A percentile compares a stretch with the other conserved stretches of the same genome.
These are phyloP conservation scores for Zopfochytrium polystomum DNA, from an alignment of 371 early-diverging fungal species.

Conservation along the genomic window DNA sequence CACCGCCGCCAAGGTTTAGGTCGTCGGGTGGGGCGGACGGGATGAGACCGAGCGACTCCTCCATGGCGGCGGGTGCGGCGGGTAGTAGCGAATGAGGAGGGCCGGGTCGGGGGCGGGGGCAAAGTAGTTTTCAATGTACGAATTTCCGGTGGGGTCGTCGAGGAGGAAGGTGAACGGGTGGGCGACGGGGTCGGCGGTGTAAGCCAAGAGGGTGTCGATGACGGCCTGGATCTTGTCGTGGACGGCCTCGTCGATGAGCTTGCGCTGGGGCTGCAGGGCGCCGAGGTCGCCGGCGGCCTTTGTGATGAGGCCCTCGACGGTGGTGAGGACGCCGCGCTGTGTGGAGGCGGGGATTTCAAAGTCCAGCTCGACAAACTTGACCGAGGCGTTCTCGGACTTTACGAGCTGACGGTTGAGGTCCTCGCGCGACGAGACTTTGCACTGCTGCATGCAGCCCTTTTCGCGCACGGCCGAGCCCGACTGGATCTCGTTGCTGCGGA, in stretches of 20 bases:
- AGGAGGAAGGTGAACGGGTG: conserved; percentile 68
- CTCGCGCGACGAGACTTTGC: conserved; percentile 50
- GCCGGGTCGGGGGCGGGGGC: conserved; percentile 66
- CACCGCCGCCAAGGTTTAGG: conserved; percentile 52
- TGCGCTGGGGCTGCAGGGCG: conserved; percentile 74
- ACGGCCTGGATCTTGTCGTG: conserved; percentile 74
- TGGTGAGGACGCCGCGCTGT: conserved; percentile 76
- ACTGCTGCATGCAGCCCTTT: conserved; percentile 70
- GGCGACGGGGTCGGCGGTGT: conserved; percentile 38
- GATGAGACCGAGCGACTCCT: conserved; percentile 73
- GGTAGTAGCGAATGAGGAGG: conserved; percentile 62
- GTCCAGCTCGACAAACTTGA: conserved; percentile 79
- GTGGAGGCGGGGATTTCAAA: conserved; percentile 83
- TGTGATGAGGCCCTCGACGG: conserved; percentile 82
- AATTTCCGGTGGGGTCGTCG: conserved; percentile 92
- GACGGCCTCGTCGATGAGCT: conserved; percentile 60
- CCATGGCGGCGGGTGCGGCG: conserved; percentile 69
- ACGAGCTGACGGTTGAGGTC: conserved; percentile 91
- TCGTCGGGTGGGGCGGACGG: too few species aligned
- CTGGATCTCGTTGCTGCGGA: conserved; percentile 87
- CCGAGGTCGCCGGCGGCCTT: conserved; percentile 78
- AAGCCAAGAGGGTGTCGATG: conserved; percentile 61
- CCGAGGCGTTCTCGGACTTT: conserved; percentile 77
- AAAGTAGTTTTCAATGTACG: conserved; percentile 75
- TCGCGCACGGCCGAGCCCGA: conserved; percentile 77